These are phyloP conservation scores for Sugiyamaella marilandica DNA, from an alignment of 805 yeast genomes.

Conservation along the genomic window DNA sequence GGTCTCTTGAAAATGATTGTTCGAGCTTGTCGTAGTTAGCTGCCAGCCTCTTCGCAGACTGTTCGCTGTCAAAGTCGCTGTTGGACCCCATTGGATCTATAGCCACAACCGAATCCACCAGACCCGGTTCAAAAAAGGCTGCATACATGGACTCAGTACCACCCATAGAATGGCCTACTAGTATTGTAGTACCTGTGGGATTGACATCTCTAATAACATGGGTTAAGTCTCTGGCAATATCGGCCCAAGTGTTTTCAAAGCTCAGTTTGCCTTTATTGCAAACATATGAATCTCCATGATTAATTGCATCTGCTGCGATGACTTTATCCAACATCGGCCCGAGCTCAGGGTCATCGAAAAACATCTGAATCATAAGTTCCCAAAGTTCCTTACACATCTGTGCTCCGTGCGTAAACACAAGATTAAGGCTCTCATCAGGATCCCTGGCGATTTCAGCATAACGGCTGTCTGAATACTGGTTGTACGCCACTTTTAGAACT, in stretches of 20 bases:
- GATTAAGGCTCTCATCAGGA: conserved; percentile 35
- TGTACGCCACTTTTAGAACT: conserved; percentile 44
- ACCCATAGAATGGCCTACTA: conserved; percentile 73
- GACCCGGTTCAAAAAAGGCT: conserved; percentile 44
- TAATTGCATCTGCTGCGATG: conserved; percentile 51
- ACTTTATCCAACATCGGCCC: conserved; percentile 34
- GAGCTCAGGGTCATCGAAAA: conserved; percentile 30
- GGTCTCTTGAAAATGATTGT: conserved; percentile 28
- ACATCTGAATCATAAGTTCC: conserved; percentile 47
- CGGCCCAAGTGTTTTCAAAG: conserved; percentile 55
- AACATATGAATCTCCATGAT: conserved; percentile 66
- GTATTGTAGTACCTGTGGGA: conserved; percentile 40
- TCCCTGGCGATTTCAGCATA: not conserved
- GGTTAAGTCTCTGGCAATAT: conserved; percentile 56
- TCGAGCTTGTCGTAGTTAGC: conserved; percentile 10
- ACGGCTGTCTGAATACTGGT: conserved; percentile 33
- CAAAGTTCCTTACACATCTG: conserved; percentile 62
- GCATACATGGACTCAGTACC: conserved; percentile 52
- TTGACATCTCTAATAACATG: conserved; percentile 32
- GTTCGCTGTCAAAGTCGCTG: conserved; percentile 9
- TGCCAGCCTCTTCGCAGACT: conserved; percentile 20
- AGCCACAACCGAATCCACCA: conserved; percentile 49
- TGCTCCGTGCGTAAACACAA: conserved; percentile 55
- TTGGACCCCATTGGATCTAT: conserved; percentile 55
- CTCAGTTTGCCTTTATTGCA: conserved; percentile 56